Conservation (phyloP, 73 alveolate genomes). For the Tetrahymena malaccensis region DNA sequence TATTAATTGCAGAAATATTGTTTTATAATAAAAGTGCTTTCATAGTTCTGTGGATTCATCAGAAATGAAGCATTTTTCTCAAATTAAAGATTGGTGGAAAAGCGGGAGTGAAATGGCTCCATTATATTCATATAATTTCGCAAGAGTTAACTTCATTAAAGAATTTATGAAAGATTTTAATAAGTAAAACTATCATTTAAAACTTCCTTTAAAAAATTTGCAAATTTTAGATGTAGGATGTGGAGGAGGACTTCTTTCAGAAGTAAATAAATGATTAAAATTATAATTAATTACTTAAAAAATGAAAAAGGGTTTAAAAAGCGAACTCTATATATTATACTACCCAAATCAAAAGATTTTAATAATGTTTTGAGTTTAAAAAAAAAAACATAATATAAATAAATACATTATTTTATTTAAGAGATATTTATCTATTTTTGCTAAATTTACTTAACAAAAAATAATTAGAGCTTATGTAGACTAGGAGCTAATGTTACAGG, state of each 20-base stretch:
- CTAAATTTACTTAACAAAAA: neutral
- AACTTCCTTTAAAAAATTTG: neutral
- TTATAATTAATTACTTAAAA: neutral
- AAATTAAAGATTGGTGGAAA: neutral
- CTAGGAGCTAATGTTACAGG: slow-evolving; percentile 61
- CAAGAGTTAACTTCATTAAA: slow-evolving; percentile 23
- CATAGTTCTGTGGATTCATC: neutral
- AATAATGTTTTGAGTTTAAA: no score
- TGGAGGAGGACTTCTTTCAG: slow-evolving; percentile 79
- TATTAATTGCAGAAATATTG: neutral
- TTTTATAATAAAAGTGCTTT: neutral
- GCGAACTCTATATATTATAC: no score
- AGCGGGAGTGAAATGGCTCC: slow-evolving; percentile 41
- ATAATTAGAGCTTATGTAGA: neutral
- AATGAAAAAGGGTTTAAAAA: neutral
- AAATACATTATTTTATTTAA: no score
- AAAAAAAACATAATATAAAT: no score
- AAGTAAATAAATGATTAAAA: neutral
- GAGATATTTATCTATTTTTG: no score
- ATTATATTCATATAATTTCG: slow-evolving; percentile 4
- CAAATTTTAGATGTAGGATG: slow-evolving; percentile 65
- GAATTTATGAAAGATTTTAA: neutral
- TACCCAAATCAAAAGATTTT: no score
- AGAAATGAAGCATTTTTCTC: neutral
- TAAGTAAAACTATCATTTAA: neutral